Conservation (phyloP, 352 stramenopile genomes). For the Globisporangium nodosum region DNA sequence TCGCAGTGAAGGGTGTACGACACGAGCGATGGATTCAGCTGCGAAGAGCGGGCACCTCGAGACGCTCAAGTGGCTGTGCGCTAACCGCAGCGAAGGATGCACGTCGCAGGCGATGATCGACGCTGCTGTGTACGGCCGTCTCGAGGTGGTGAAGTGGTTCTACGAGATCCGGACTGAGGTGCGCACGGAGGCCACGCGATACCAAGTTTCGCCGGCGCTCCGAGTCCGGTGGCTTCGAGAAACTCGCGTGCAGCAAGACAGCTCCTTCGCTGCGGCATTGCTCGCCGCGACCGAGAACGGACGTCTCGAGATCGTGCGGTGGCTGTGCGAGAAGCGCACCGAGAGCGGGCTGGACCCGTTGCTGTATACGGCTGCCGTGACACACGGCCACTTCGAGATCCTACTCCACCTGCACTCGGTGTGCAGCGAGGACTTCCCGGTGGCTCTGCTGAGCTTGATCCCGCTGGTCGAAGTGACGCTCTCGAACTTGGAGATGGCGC, state of each 20-base stretch:
- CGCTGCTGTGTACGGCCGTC: background rate
- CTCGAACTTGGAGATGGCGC: background rate
- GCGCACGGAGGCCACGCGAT: background rate
- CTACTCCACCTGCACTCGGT: background rate
- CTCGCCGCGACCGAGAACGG: background rate
- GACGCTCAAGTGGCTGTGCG: background rate
- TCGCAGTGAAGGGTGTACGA: background rate
- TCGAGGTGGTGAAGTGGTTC: conserved; percentile 1
- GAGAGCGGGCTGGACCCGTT: background rate
- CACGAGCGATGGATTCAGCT: background rate
- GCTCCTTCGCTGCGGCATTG: background rate
- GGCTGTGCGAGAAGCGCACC: background rate
- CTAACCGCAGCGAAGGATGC: background rate
- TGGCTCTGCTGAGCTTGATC: background rate
- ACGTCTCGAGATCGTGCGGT: background rate
- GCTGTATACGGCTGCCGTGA: background rate
- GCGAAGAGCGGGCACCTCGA: conserved; percentile 3
- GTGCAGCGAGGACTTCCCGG: background rate
- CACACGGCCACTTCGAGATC: conserved; percentile 1
- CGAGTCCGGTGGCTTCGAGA: background rate
- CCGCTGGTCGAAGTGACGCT: background rate
- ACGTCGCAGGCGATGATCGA: background rate
- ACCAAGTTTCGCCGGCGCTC: background rate
- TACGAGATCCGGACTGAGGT: background rate
- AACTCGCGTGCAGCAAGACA: background rate